Evolutionary conservation across 2,329 filamentous ascomycete genomes (phyloP).

Genomic region (Trichoderma oligosporum): DNA sequence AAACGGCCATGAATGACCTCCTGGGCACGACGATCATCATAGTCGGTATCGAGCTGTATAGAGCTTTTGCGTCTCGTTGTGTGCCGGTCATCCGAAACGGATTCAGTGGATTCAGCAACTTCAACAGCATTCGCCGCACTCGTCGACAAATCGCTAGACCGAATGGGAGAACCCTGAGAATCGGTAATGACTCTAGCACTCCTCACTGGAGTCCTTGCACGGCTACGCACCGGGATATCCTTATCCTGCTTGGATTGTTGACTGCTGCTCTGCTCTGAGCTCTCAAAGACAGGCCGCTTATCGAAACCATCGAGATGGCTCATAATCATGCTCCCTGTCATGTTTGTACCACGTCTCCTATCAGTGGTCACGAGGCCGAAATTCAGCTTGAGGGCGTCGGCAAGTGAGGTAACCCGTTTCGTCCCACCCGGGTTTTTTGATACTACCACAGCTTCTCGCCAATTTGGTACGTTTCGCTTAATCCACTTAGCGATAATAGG

Average conservation of each 20-base stretch:
- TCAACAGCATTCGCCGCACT: slow-evolving; percentile 4
- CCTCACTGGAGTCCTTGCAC: slow-evolving; percentile 24
- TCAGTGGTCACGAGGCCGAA: slow-evolving; percentile 95
- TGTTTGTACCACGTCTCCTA: slow-evolving; percentile 62
- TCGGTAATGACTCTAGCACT: slow-evolving; percentile 39
- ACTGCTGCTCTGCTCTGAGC: slow-evolving; percentile 24
- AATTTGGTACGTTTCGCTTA: slow-evolving; percentile 77
- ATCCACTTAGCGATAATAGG: slow-evolving; percentile 96
- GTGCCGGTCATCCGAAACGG: slow-evolving; percentile 17
- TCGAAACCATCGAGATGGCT: slow-evolving; percentile 61
- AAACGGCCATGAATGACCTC: slow-evolving; percentile 91
- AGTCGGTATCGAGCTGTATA: slow-evolving; percentile 46
- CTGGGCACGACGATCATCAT: slow-evolving; percentile 74
- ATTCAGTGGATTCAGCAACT: too few relatives aligned
- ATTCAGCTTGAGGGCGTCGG: slow-evolving; percentile 93
- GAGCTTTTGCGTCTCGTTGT: slow-evolving; percentile 25
- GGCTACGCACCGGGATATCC: slow-evolving; percentile 18
- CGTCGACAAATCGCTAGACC: slow-evolving; percentile 26
- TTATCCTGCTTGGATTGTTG: slow-evolving; percentile 24
- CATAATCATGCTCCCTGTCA: slow-evolving; percentile 77
- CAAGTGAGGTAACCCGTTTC: slow-evolving; percentile 92
- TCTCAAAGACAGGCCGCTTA: slow-evolving; percentile 42
- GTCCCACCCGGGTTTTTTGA: slow-evolving; percentile 98
- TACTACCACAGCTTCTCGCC: slow-evolving; percentile 90
- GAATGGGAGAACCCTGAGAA: slow-evolving; percentile 43